A percentile compares a stretch with the other conserved stretches of the same genome.
phyloP scores from a whole-genome alignment of 2,329 filamentous ascomycete genomes.

The Westerdykella sp. region DNA sequence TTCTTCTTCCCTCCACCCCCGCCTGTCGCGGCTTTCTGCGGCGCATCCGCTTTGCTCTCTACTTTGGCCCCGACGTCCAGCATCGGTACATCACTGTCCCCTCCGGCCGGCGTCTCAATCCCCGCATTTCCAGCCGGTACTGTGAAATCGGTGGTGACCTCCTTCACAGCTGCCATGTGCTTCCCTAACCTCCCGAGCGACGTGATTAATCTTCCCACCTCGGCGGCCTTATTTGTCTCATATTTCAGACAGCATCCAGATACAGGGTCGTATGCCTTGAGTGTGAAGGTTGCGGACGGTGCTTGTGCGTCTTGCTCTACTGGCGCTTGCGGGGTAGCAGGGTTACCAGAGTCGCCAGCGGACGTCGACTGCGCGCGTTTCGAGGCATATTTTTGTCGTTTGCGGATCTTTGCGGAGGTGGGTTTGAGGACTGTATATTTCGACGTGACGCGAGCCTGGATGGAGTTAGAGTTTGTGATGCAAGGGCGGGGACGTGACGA shows the following conservation, averaged over 20 bases:
- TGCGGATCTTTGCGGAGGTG: constrained; percentile 25
- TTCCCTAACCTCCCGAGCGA: constrained; percentile 70
- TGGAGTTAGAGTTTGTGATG: constrained; percentile 6
- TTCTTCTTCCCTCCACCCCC: constrained; percentile 44
- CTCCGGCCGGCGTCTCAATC: constrained; percentile 26
- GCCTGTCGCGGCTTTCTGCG: constrained; percentile 9
- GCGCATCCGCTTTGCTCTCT: constrained; percentile 6
- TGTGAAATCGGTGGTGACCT: constrained; percentile 36
- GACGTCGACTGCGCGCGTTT: constrained; percentile 12
- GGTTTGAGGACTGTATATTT: constrained; percentile 69
- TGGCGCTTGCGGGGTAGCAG: constrained; percentile 20
- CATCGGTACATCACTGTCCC: constrained; percentile 30
- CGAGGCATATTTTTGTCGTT: constrained; percentile 28
- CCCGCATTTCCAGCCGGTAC: constrained; percentile 24
- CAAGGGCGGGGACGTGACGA: constrained; percentile 1
- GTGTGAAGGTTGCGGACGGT: constrained; percentile 58
- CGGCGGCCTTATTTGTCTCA: constrained; percentile 80
- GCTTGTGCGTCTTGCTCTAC: constrained; percentile 21
- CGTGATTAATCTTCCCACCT: constrained; percentile 76
- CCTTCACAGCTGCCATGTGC: constrained; percentile 48
- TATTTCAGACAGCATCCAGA: constrained; percentile 85
- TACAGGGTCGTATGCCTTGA: constrained; percentile 84
- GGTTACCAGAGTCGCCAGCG: constrained; percentile 10
- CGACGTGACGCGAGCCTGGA: constrained; percentile 81
- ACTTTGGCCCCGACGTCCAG: constrained; percentile 22